Conservation (phyloP, 1,284 basidiomycete genomes). For the Fomitopsis schrenkii region DNA sequence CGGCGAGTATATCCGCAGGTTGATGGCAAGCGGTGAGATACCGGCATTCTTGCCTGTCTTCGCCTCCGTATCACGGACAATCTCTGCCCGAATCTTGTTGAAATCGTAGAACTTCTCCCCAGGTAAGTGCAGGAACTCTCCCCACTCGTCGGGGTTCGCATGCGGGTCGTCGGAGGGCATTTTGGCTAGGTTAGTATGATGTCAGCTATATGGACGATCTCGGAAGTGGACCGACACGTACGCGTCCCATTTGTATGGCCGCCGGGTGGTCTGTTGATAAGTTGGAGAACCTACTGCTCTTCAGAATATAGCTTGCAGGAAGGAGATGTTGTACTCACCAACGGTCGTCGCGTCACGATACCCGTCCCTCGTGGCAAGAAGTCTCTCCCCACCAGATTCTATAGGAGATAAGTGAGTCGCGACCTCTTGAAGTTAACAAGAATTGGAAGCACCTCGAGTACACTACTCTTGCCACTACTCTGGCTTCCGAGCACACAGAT, state of each 20-base stretch:
- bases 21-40: constrained; percentile 95
- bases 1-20: constrained; percentile 94
- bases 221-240: constrained; percentile 9
- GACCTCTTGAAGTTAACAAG: neutral
- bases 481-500: constrained; percentile 85
- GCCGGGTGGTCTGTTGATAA: constrained; percentile 74
- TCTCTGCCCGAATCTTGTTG: constrained; percentile 94
- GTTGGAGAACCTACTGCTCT: constrained; percentile 77
- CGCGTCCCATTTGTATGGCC: constrained; percentile 45
- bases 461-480: constrained; percentile 86
- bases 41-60: constrained; percentile 98
- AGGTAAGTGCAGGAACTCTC: constrained; percentile 95
- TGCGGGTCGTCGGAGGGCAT: constrained; percentile 44
- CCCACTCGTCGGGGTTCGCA: constrained; percentile 94
- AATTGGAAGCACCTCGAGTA: constrained; percentile 60
- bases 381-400: constrained; percentile 98
- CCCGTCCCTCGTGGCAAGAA: constrained; percentile 97
- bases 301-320: neutral
- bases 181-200: constrained; percentile 7
- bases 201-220: neutral
- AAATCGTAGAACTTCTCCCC: constrained; percentile 98
- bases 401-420: constrained; percentile 5
- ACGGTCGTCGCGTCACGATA: constrained; percentile 93
- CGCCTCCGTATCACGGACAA: constrained; percentile 93
- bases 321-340: constrained; percentile 47